phyloP scores from a whole-genome alignment of 805 yeast genomes.

The Priceomyces haplophilus region DNA sequence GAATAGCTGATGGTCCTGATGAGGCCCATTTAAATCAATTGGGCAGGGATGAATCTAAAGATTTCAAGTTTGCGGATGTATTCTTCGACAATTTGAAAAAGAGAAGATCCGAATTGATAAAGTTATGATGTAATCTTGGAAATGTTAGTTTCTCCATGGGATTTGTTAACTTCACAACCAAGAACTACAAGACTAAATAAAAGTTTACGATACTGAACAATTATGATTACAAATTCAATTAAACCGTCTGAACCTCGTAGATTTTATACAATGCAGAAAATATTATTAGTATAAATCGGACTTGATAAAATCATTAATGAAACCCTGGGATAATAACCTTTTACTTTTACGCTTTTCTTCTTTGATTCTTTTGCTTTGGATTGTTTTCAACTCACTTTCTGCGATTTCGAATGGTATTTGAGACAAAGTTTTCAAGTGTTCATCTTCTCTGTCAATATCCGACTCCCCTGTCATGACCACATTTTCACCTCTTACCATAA shows the following conservation, averaged over 20 bases:
- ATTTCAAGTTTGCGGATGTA: slow-evolving; percentile 33
- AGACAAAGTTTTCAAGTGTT: slow-evolving; percentile 53
- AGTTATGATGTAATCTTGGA: slow-evolving; percentile 17
- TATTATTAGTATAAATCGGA: slow-evolving; percentile 48
- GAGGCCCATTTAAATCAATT: slow-evolving; percentile 61
- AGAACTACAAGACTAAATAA: not conserved
- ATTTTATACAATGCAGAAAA: slow-evolving; percentile 5
- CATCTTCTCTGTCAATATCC: slow-evolving; percentile 83
- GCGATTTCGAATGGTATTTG: slow-evolving; percentile 65
- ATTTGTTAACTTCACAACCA: too few species aligned
- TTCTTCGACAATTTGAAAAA: slow-evolving; percentile 25
- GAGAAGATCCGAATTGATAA: slow-evolving; percentile 19
- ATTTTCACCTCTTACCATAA: slow-evolving; percentile 92
- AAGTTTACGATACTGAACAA: too few species aligned
- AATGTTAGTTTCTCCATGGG: too few species aligned
- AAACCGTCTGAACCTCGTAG: slow-evolving; percentile 1
- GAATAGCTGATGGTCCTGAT: slow-evolving; percentile 71
- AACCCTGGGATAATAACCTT: slow-evolving; percentile 50
- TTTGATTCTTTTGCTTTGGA: slow-evolving; percentile 31
- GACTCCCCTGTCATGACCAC: slow-evolving; percentile 92
- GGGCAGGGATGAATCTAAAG: slow-evolving; percentile 46
- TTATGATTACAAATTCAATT: not conserved
- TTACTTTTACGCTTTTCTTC: slow-evolving; percentile 46
- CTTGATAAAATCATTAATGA: slow-evolving; percentile 54
- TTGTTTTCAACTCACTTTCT: slow-evolving; percentile 36